Conservation (phyloP, 2,329 filamentous ascomycete species). For the Pseudodiploospora longispora region DNA sequence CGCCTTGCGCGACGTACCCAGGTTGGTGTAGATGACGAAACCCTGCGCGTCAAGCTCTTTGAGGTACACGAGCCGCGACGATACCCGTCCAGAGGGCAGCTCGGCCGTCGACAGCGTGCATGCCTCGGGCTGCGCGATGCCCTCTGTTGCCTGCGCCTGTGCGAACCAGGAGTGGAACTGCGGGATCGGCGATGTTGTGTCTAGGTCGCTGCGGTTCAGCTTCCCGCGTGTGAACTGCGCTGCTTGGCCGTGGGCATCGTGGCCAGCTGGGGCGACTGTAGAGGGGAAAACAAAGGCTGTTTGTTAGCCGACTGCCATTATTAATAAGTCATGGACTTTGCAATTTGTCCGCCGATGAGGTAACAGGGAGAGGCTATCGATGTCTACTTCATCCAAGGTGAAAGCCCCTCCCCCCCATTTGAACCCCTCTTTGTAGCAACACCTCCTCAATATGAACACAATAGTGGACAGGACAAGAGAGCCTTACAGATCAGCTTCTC, state of each 20-base stretch:
- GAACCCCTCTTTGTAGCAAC: too few species aligned
- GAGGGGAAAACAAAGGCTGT: neutral
- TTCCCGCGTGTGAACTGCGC: constrained; percentile 63
- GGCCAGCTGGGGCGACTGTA: constrained; percentile 56
- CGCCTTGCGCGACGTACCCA: constrained; percentile 66
- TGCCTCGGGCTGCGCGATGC: constrained; percentile 73
- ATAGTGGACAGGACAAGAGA: constrained; percentile 3
- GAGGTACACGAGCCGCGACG: constrained; percentile 81
- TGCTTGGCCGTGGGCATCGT: constrained; percentile 53
- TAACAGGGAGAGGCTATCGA: too few species aligned
- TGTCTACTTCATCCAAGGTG: too few species aligned
- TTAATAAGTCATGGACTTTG: neutral
- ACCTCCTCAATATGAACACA: too few species aligned
- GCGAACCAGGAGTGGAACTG: constrained; percentile 93
- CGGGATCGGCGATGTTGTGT: constrained; percentile 54
- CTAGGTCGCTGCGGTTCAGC: constrained; percentile 54
- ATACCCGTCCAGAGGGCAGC: constrained; percentile 77
- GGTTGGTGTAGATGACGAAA: constrained; percentile 92
- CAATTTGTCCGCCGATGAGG: too few species aligned
- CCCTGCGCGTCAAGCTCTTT: constrained; percentile 74
- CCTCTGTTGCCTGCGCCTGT: constrained; percentile 49
- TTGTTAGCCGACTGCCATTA: neutral
- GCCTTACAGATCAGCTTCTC: constrained; percentile 42
- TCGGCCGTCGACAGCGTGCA: constrained; percentile 78
- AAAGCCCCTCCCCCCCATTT: too few species aligned